A percentile compares a stretch with the other conserved stretches of the same genome.
phyloP scores from a whole-genome alignment of 1,139 yeast genomes.

The Dujonia santamariae region DNA sequence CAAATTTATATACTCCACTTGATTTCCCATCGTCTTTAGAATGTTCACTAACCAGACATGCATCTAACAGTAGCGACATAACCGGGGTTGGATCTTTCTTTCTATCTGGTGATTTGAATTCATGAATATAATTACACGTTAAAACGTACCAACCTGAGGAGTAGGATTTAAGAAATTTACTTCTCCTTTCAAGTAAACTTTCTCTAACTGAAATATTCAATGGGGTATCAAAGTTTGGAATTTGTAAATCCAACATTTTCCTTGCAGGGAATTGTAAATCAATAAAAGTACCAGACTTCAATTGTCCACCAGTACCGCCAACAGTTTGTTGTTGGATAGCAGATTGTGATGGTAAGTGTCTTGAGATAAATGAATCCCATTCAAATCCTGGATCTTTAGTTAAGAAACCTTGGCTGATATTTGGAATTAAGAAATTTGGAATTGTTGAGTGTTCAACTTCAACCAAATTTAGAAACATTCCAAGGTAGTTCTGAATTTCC shows the following conservation, averaged over 20 bases:
- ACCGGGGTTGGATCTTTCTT: slow-evolving; percentile 83
- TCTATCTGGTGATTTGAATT: slow-evolving; percentile 81
- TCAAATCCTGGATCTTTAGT: slow-evolving; percentile 77
- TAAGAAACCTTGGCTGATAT: slow-evolving; percentile 69
- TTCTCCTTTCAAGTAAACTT: slow-evolving; percentile 83
- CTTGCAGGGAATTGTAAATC: slow-evolving; percentile 73
- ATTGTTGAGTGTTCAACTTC: slow-evolving; percentile 70
- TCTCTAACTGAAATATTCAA: slow-evolving; percentile 70
- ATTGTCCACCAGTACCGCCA: slow-evolving; percentile 16
- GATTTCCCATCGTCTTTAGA: slow-evolving; percentile 64
- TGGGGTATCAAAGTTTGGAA: slow-evolving; percentile 68
- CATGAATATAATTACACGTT: slow-evolving; percentile 86
- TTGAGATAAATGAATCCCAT: slow-evolving; percentile 81
- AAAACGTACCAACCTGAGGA: slow-evolving; percentile 88
- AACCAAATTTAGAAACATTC: slow-evolving; percentile 64
- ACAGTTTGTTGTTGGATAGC: slow-evolving; percentile 2
- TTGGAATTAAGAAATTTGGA: slow-evolving; percentile 62
- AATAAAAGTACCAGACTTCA: slow-evolving; percentile 56
- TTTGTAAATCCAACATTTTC: slow-evolving; percentile 56
- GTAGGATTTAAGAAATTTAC: slow-evolving; percentile 86
- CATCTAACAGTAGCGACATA: slow-evolving; percentile 78
- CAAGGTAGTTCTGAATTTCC: slow-evolving; percentile 80
- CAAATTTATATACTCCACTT: slow-evolving; percentile 71
- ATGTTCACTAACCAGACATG: slow-evolving; percentile 81
- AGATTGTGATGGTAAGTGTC: slow-evolving; percentile 50